A percentile compares a stretch with the other conserved stretches of the same genome.
Conservation (phyloP, 1,139 yeast species). For the Taphrina betulina region DNA sequence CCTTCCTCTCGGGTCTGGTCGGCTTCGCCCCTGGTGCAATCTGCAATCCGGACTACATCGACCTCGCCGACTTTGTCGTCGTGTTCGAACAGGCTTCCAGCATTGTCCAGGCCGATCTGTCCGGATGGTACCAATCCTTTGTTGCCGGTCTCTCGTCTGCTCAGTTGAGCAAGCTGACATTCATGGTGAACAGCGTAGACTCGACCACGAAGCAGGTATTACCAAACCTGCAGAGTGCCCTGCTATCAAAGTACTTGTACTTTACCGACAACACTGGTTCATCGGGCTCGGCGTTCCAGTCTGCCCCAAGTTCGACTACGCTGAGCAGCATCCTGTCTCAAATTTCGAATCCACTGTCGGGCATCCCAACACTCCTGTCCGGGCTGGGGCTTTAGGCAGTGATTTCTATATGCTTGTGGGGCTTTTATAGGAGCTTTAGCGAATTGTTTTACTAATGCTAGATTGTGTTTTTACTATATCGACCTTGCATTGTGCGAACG, state of each 20-base stretch:
- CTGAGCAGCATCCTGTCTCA: background rate
- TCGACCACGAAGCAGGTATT: background rate
- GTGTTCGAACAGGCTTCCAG: slow-evolving; percentile 7
- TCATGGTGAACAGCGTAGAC: slow-evolving; percentile 12
- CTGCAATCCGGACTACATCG: slow-evolving; percentile 8
- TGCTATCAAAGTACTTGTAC: slow-evolving; percentile 12
- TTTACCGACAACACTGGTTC: slow-evolving; percentile 11
- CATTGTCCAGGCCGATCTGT: slow-evolving; percentile 6
- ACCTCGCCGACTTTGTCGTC: slow-evolving; percentile 23
- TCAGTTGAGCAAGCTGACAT: slow-evolving; percentile 9
- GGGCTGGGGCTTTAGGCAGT: background rate
- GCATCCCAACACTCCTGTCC: background rate
- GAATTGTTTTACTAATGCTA: too few species aligned
- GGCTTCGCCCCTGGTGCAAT: slow-evolving; percentile 7
- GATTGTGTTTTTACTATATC: too few species aligned
- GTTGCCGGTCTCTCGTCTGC: slow-evolving; percentile 4
- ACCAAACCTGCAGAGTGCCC: slow-evolving; percentile 14
- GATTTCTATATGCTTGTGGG: background rate
- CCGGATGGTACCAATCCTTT: slow-evolving; percentile 20
- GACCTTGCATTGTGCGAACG: too few species aligned
- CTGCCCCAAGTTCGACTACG: slow-evolving; percentile 5
- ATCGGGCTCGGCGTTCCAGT: slow-evolving; percentile 16
- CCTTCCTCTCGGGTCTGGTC: background rate
- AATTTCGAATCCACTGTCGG: slow-evolving; percentile 2
- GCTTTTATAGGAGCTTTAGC: too few species aligned